Percentiles rank a stretch among this genome's conserved stretches.
phyloP scores from a whole-genome alignment of 2,329 filamentous ascomycete genomes.

The Penicillium sp. region DNA sequence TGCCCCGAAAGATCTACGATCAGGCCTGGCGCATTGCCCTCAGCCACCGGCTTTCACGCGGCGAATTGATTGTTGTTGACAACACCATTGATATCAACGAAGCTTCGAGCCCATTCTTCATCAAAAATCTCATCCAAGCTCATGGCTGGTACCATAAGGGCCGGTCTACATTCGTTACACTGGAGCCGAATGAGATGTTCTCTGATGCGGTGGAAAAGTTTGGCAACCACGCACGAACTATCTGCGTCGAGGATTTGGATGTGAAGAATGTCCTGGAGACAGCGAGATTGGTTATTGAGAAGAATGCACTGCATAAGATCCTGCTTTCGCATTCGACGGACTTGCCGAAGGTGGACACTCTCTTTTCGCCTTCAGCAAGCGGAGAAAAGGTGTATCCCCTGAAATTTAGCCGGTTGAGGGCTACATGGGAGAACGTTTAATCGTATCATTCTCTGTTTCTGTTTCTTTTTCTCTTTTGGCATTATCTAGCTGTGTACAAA shows the following conservation, averaged over 20 bases:
- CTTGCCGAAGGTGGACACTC: slow-evolving; percentile 20
- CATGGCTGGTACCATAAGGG: slow-evolving; percentile 65
- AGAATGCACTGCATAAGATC: slow-evolving; percentile 65
- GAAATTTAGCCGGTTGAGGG: neutral
- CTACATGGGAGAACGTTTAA: neutral
- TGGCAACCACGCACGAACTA: slow-evolving; percentile 58
- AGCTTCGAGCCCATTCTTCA: slow-evolving; percentile 46
- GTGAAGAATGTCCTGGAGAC: slow-evolving; percentile 88
- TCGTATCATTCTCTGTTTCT: neutral
- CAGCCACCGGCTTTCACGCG: slow-evolving; percentile 78
- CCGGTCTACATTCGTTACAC: slow-evolving; percentile 67
- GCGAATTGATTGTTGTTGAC: slow-evolving; percentile 77
- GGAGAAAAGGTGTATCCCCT: slow-evolving; percentile 2
- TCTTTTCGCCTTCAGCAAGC: slow-evolving; percentile 4
- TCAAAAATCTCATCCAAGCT: slow-evolving; percentile 58
- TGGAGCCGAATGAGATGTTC: slow-evolving; percentile 52
- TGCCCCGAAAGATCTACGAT: slow-evolving; percentile 88
- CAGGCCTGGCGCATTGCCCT: slow-evolving; percentile 89
- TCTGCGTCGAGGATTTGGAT: slow-evolving; percentile 71
- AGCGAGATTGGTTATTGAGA: slow-evolving; percentile 78
- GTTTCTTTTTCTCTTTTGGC: neutral
- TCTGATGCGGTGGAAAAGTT: slow-evolving; percentile 58
- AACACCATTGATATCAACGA: slow-evolving; percentile 62
- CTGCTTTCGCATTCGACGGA: slow-evolving; percentile 55
- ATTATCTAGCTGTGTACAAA: slow-evolving; percentile 10